Evolutionary conservation across 2,329 filamentous ascomycete species (phyloP).

Genomic region (Cordyceps cateniannulata): DNA sequence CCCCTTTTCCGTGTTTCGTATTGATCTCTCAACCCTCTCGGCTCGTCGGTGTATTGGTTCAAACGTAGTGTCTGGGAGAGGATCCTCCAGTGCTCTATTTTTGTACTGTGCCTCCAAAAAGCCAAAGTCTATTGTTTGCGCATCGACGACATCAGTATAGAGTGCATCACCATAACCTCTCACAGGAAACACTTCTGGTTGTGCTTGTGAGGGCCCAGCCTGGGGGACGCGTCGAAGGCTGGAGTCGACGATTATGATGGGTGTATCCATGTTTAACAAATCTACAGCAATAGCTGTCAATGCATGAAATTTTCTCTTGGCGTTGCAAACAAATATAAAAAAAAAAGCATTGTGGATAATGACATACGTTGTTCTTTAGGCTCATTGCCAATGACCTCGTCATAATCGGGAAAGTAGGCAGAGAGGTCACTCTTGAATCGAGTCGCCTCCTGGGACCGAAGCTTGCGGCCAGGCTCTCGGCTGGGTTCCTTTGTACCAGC

Average conservation of each 20-base stretch:
- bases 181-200: constrained; percentile 30
- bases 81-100: constrained; percentile 41
- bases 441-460: constrained; percentile 79
- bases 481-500: constrained; percentile 53
- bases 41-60: constrained; percentile 50
- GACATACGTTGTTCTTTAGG: constrained; percentile 63
- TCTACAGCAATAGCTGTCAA: constrained; percentile 43
- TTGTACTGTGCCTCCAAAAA: constrained; percentile 43
- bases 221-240: constrained; percentile 24
- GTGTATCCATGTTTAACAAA: constrained; percentile 64
- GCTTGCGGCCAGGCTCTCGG: constrained; percentile 63
- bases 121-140: constrained; percentile 49
- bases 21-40: constrained; percentile 54
- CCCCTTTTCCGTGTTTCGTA: constrained; percentile 58
- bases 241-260: constrained; percentile 62
- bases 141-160: constrained; percentile 50
- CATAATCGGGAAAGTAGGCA: constrained; percentile 87
- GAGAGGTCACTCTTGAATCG: constrained; percentile 88
- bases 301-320: neutral
- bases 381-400: constrained; percentile 85
- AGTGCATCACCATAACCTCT: constrained; percentile 50
- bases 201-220: constrained; percentile 22
- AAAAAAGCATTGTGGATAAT: neutral
- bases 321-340: too few species aligned
- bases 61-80: constrained; percentile 49